Base-by-base conservation (phyloP, 2,329 filamentous ascomycete species). In the Tolypocladium capitatum region DNA sequence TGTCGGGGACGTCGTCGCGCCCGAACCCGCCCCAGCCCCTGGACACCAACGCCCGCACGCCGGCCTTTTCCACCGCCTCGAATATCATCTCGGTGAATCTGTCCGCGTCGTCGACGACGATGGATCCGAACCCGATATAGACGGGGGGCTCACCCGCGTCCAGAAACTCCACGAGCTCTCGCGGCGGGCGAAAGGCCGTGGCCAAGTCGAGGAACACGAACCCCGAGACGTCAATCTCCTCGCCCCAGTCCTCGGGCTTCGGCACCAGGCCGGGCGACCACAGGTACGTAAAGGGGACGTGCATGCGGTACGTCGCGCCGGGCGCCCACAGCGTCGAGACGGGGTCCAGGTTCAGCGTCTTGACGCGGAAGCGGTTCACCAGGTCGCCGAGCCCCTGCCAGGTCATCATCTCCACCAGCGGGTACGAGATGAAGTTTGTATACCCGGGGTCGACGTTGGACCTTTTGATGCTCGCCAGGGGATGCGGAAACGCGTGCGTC, bases 321-420 rank as follows among this genome's bases (percentile, higher is more conserved):
- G 85, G 84, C 0, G 84, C 86, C 84, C 84, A 89, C 0, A 89
- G 67, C 0, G 81, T 86, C 33, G 81, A 85, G 2, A 91, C 79
- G 0, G 84, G 82, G 53, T 90, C 85, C 0, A 91, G 66, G 1
- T 75, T 76, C 1, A 91, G 68, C 0, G 80, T 86, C 47, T 81
- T 78, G 5, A 79, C 72, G 43, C 86, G 74, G 55, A 90, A 88
- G 28, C 78, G 70, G 57, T 91, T 91, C 53, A 91, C 76, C 28
- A 91, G 67, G 60, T 90, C 86, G 2, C 86, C 86, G 1, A 91
- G 71, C 0, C 89, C 90, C 63, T 95, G 88, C 89, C 89, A 95
- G 1, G 88, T 84, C 75, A 91, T 86, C 78, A 87, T 83, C 60
- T 91, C 86, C 1, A 91, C 84, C 33, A 91, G 66, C 0, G 84